These are phyloP conservation scores for Tieghemostelium lacteum DNA, from an alignment of 78 protist genomes.

Conservation along the genomic window DNA sequence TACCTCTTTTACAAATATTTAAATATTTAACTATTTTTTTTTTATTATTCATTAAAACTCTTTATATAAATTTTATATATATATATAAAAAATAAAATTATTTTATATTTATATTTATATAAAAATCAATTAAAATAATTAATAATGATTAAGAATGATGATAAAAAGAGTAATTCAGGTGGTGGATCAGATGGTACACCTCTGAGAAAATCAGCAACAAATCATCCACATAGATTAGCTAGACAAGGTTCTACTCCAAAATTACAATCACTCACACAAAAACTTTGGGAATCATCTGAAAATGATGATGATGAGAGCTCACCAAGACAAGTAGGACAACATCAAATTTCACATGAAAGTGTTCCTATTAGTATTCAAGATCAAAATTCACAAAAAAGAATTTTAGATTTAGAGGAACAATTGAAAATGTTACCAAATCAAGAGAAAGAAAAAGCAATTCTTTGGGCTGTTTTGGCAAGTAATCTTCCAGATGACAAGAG, in stretches of 20 bases:
- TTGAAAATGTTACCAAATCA: slow-evolving; percentile 18
- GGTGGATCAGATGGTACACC: no score
- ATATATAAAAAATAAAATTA: no score
- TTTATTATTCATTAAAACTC: no score
- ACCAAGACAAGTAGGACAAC: not conserved
- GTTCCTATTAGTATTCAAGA: not conserved
- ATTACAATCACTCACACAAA: not conserved
- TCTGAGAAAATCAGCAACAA: not conserved
- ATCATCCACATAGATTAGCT: not conserved
- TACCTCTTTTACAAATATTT: no score
- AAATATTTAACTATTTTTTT: no score
- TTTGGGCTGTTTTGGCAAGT: slow-evolving; percentile 78
- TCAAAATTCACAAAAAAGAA: not conserved
- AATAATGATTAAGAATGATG: no score
- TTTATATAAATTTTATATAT: no score
- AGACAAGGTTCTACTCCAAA: slow-evolving; percentile 18
- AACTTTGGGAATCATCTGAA: not conserved
- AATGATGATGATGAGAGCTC: not conserved
- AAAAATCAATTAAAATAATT: no score
- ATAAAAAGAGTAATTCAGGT: no score
- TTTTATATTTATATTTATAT: no score
- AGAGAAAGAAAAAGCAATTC: slow-evolving; percentile 48
- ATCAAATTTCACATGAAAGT: not conserved
- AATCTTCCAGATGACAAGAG: slow-evolving; percentile 57
- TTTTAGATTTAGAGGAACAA: not conserved